Evolutionary conservation across 768 basidiomycete genomes (phyloP), one percentile per base, ranked within the genome.

Genomic region (Lyophyllum shimeji): DNA sequence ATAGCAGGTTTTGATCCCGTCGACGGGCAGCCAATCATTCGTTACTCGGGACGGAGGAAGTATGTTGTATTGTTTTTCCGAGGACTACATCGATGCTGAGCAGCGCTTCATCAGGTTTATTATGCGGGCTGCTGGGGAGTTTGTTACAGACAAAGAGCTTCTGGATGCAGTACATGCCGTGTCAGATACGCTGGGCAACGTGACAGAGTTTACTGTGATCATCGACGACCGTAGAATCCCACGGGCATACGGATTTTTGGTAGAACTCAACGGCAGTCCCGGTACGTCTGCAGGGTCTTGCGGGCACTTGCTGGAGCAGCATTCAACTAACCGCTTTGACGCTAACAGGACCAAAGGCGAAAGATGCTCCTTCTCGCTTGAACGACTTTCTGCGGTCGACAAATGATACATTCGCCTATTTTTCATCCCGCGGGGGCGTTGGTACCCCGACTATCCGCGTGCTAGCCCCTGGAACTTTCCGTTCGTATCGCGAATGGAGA

Each of bases 401-500:
- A 29, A 58, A 53, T 27, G 52, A 40, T 17, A 52, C 57, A 7
- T 58, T 47, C 40, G 45, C 46, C 9, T 21, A 47, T 20, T 53
- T 52, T 17, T 25, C 39, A 7, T 47, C 50, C 11, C 39, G 45
- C 17, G 13, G 48, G 21, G 24, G 42, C 27, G 51, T 57, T 29
- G 47, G 43, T 11, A 23, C 33, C 25, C 46, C 55, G 17, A 64
- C 52, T 5, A 46, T 64, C 4, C 55, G 60, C 3, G 31, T 61
- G 20, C 50, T 64, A 2, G 31, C 52, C 7, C 50, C 56, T 23
- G 60, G 63, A 13, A 59, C 63, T 6, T 61, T 61, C 18, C 31
- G 49, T 5, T 46, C 24, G 11, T 64, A 64, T 39, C 57, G 63
- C 3, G 55, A 54, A 34, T 61, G 63, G 60, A 57, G 48, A 40